Evolutionary conservation across 2,329 filamentous ascomycete genomes (phyloP), one percentile per base, ranked within the genome.

Genomic region (Fusarium neocosmosporiellum): DNA sequence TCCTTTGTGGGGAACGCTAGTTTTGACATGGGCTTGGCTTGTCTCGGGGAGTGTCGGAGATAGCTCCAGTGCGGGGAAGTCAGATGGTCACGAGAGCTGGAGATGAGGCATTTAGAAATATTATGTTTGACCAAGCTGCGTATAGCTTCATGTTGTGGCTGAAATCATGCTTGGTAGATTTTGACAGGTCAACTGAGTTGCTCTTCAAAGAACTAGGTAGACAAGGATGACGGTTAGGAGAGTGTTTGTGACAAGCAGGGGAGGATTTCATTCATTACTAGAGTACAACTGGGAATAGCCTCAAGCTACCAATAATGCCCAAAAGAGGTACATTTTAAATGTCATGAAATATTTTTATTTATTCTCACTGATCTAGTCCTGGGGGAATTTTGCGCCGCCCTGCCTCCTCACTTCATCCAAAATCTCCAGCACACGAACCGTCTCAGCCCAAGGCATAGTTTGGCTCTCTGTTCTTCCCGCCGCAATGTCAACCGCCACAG

Each of bases 361-460:
- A 24, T 24, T 4, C 14, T 18, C 11, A 3, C 3, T 2, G 2
- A 3, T 31, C 36, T 74, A 64, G 31, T 81, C 79, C 29, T 79
- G 76, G 2, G 80, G 80, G 50, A 79, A 81, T 24, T 54, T 69
- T 0, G 78, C 72, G 0, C 78, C 80, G 0, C 79, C 80, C n/a
- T 82, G 80, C 10, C 71, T 73, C 39, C 86, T 76, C 10, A 86
- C 80, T 65, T 86, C 83, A 66, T 88, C 86, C 82, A 88, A 80
- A 20, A 87, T 80, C 63, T 83, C 81, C 80, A 88, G 78, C 0
- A 87, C 80, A 0, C 83, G 79, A 13, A 87, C 63, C 0, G 85
- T 87, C 76, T 87, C 85, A 0, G 78, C 74, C 83, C 83, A 86
- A 0, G 85, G 84, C 82, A 87, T 84, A 4, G 82, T 77, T 1